phyloP scores from a whole-genome alignment of 2,329 filamentous ascomycete genomes.

The Colletotrichum tabaci region DNA sequence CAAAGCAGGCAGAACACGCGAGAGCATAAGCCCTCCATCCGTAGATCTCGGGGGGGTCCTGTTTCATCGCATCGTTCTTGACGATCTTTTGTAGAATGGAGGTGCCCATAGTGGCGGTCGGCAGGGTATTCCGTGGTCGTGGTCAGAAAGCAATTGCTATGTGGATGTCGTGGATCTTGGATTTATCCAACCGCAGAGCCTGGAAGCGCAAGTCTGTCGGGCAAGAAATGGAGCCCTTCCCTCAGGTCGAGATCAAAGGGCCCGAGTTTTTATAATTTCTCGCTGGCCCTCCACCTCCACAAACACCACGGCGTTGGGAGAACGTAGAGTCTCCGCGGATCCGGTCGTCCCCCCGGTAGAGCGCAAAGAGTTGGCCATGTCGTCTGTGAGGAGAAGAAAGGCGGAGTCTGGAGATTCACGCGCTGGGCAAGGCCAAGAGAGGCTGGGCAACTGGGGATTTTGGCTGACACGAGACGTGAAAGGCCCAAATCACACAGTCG shows the following conservation, averaged over 20 bases:
- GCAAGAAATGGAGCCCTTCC: not conserved
- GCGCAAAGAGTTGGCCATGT: not conserved
- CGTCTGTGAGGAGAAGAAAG: conserved; percentile 15
- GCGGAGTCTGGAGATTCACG: conserved; percentile 10
- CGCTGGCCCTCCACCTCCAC: not conserved
- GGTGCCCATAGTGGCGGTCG: conserved; percentile 21
- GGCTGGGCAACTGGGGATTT: conserved; percentile 16
- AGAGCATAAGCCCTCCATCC: conserved; percentile 40
- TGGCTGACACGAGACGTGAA: conserved; percentile 6
- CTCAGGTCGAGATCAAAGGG: not conserved
- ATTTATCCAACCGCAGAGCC: not conserved
- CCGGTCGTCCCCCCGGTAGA: not conserved
- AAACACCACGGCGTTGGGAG: not conserved
- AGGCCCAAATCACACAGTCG: conserved; percentile 2
- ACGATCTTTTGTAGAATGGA: conserved; percentile 38
- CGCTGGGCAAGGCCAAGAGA: conserved; percentile 7
- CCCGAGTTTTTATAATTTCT: conserved; percentile 15
- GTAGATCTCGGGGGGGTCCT: conserved; percentile 42
- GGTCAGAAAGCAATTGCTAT: not conserved
- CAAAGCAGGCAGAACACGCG: conserved; percentile 40
- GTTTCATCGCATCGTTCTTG: conserved; percentile 41
- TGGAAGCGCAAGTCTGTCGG: not conserved
- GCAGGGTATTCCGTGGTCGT: not conserved
- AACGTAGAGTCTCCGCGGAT: conserved; percentile 8
- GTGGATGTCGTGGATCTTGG: not conserved